A percentile compares a stretch with the other conserved stretches of the same genome.
Evolutionary conservation across 2,329 filamentous ascomycete genomes (phyloP).

Genomic region (Tolypocladium endophyticum): DNA sequence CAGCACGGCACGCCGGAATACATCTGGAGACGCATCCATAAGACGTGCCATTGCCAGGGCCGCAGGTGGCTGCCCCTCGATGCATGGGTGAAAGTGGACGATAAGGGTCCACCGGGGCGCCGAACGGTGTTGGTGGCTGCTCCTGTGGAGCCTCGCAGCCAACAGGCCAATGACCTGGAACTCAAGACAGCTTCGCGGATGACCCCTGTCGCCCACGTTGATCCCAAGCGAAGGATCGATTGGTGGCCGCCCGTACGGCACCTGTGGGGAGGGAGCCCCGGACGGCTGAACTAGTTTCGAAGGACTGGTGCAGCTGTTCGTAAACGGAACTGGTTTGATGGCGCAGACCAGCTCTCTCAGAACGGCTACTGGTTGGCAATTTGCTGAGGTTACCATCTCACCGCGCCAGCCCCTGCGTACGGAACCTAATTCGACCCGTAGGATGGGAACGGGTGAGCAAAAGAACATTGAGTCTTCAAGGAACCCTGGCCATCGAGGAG

Average conservation of each 20-base stretch:
- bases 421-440: not conserved
- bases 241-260: not conserved
- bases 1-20: not conserved
- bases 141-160: not conserved
- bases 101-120: not conserved
- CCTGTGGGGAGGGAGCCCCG: not conserved
- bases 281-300: not conserved
- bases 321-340: not conserved
- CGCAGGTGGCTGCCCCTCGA: not conserved
- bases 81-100: not conserved
- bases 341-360: not conserved
- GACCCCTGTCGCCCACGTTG: conserved; percentile 2
- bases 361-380: not conserved
- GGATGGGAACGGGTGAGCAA: not conserved
- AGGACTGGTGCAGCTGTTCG: not conserved
- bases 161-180: not conserved
- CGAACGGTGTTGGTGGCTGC: not conserved
- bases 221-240: conserved; percentile 1
- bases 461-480: not conserved
- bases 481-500: not conserved
- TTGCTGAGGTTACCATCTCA: not conserved
- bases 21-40: not conserved
- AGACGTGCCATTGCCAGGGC: not conserved
- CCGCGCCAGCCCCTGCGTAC: not conserved
- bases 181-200: not conserved